Evolutionary conservation across 768 basidiomycete genomes (phyloP), one percentile per base, ranked within the genome.

Genomic region (Panaeolus cyanescens): DNA sequence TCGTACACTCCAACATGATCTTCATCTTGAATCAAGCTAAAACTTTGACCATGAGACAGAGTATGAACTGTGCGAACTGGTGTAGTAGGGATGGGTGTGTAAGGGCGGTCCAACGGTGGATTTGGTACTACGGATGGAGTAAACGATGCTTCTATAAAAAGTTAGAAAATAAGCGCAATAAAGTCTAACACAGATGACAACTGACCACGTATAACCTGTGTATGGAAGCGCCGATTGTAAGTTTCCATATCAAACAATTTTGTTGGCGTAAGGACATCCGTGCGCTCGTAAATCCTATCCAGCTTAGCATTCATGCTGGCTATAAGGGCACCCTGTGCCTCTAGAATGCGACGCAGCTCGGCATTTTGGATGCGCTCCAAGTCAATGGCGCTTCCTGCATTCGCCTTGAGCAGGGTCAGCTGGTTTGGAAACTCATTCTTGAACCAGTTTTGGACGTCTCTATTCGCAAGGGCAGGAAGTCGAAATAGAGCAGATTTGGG

Each of bases 381-480:
- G 19, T 67, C 65, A 5, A 70, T 32, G 8, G 67, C 56, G 34
- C 53, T 66, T 3, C 69, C 70, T 25, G 45, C 64, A 6, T 58
- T 59, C 2, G 67, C 66, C 13, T 64, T 58, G 7, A 71, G 57
- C 1, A 71, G 32, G 2, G 67, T 37, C 2, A 74, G 70, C 33
- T 69, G 64, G 4, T 55, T 30, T 5, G 54, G 67, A 59, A 67
- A 75, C 0, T 54, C 62, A 6, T 39, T 59, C 40, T 50, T 62
- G 72, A 72, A 73, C 70, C 70, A 74, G 32, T 68, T 64, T 9
- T 56, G 57, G 12, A 75, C 68, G 40, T 72, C 70, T 0, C n/a
- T n/a, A 56, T 72, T 50, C 0, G 56, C 54, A 17, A 74, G 59
- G 0, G 70, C 74, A 1, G 72, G 72, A 0, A 75, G 68, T 17